Evolutionary conservation across 805 yeast genomes (phyloP), one percentile per base, ranked within the genome.

Genomic region (Maudiozyma serrabonitensis): DNA sequence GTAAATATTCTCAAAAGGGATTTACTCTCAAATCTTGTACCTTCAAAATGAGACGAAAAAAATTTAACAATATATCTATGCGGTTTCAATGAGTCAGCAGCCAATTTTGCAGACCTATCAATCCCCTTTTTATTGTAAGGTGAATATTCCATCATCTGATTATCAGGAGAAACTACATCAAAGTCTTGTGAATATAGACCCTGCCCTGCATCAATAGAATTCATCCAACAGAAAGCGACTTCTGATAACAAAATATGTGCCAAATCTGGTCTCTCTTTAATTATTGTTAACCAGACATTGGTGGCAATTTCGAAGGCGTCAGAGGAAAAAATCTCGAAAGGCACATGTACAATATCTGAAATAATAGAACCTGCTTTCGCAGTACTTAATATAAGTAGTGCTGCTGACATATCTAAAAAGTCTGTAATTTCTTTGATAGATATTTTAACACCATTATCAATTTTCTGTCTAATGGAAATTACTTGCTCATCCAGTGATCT

Each of bases 101-200:
- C 80, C 2, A 63, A 54, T 1, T 67, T 64, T 0, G 87, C 80
- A 34, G 70, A 67, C 52, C 75, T 78, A 48, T 77, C 76, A 7
- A 82, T 74, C 6, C 71, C 73, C 43, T 72, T 71, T 55, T 80
- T 82, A 66, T 84, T 82, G 43, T 95, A 81, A 11, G 99, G 97
- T 1, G 89, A 70, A 58, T 93, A 93, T 54, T 87, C 93, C 99
- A 93, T 93, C 46, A 73, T 75, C 54, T 78, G 69, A 63, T 73
- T 82, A 49, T 82, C 86, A 23, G 91, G 82, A 49, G 74, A 69
- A 0, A 57, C 59, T 6, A 79, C 62, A 62, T 89, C 95, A 54
- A 69, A 68, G 6, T 66, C 57, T 4, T 69, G 72, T 6, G 82
- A 76, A 63, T 78, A 90, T 11, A 91, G 63, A 3, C 98, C 97